Conservation (phyloP, 2,329 filamentous ascomycete species). For the Fusarium virguliforme region DNA sequence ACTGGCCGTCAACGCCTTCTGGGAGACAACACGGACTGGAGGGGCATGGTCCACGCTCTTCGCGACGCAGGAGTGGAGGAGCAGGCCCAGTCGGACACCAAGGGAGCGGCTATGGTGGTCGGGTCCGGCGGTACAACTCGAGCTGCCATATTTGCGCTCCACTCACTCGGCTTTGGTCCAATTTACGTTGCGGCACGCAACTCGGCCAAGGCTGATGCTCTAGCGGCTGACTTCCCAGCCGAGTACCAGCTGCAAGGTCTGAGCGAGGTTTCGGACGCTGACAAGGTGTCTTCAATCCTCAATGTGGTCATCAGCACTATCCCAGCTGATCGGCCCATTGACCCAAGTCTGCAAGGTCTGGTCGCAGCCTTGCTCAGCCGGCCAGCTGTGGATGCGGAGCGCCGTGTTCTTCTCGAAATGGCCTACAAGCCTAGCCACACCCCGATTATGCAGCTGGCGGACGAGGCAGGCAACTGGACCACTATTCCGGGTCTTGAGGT, state of each 20-base stretch:
- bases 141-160: constrained; percentile 90
- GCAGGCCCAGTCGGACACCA: constrained; percentile 62
- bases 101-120: constrained; percentile 85
- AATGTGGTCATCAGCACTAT: constrained; percentile 90
- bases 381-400: constrained; percentile 55
- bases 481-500: constrained; percentile 92
- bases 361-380: constrained; percentile 70
- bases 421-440: constrained; percentile 93
- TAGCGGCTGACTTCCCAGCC: constrained; percentile 81
- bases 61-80: constrained; percentile 74
- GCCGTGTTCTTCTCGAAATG: constrained; percentile 88
- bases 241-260: constrained; percentile 81
- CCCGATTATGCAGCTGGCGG: constrained; percentile 86
- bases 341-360: constrained; percentile 77
- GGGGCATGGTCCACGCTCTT: constrained; percentile 88
- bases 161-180: constrained; percentile 85
- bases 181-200: constrained; percentile 91
- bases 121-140: constrained; percentile 94
- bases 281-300: constrained; percentile 65
- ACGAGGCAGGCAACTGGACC: constrained; percentile 80
- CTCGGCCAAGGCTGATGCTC: constrained; percentile 74
- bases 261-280: constrained; percentile 64
- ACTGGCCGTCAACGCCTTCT: constrained; percentile 71
- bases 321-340: constrained; percentile 88
- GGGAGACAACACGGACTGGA: constrained; percentile 97